A percentile compares a stretch with the other conserved stretches of the same genome.
Evolutionary conservation across 2,329 filamentous ascomycete genomes (phyloP).

Genomic region (Xylariaceae sp.): DNA sequence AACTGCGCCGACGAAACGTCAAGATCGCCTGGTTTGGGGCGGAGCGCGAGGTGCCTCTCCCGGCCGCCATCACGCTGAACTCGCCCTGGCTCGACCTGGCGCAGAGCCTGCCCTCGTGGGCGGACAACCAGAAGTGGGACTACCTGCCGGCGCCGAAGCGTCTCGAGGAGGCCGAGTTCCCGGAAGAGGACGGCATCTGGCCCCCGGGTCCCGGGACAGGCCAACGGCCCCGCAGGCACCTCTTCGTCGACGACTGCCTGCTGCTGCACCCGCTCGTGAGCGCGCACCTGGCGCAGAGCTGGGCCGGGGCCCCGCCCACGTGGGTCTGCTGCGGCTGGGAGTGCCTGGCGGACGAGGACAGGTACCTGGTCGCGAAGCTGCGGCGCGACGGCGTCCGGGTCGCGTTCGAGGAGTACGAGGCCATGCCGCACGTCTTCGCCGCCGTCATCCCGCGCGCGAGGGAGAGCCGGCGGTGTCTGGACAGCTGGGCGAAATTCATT

Average conservation of each 20-base stretch:
- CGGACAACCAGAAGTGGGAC: constrained; percentile 51
- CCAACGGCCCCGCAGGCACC: constrained; percentile 45
- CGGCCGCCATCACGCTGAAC: constrained; percentile 57
- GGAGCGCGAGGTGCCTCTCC: constrained; percentile 55
- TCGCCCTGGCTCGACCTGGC: constrained; percentile 70
- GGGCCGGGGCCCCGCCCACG: constrained; percentile 59
- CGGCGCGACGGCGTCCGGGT: constrained; percentile 53
- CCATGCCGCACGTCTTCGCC: constrained; percentile 69
- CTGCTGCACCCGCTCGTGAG: constrained; percentile 63
- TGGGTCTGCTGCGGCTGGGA: constrained; percentile 69
- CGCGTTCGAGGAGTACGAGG: constrained; percentile 67
- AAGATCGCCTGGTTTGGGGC: constrained; percentile 57
- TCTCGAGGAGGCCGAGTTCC: constrained; percentile 26
- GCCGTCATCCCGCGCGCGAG: constrained; percentile 43
- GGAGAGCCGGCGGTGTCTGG: constrained; percentile 46
- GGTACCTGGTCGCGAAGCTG: constrained; percentile 53
- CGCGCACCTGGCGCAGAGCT: constrained; percentile 52
- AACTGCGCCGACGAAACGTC: constrained; percentile 45
- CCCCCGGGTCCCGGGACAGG: constrained; percentile 48
- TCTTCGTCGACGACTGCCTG: constrained; percentile 52
- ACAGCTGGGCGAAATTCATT: constrained; percentile 54
- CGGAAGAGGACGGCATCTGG: constrained; percentile 52
- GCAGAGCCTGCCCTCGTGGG: constrained; percentile 54
- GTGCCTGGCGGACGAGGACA: constrained; percentile 62
- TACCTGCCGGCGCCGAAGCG: constrained; percentile 51